Evolutionary conservation across 495 filamentous ascomycete genomes (phyloP), one percentile per base, ranked within the genome.

Genomic region (Usnea hakonensis): DNA sequence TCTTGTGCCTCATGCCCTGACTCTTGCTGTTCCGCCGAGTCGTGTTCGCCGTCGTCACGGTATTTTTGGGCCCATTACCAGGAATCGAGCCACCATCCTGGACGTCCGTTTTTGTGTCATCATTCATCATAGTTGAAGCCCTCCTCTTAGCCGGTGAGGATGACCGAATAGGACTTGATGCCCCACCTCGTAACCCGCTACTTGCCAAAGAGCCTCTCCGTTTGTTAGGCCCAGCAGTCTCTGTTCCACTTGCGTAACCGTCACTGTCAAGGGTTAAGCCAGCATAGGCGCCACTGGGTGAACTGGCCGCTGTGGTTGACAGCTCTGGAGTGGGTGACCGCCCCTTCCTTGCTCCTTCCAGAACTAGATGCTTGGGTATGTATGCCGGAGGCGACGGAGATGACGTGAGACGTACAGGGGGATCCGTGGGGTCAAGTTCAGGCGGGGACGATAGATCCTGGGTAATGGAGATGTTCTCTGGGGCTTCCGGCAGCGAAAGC

Each of bases 241-340:
- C 78, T 33, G 73, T 69, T 41, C 65, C 70, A 30, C 72, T 74
- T 73, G 77, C 81, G 50, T 86, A 84, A 65, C 78, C 76, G 62
- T 88, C 87, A 64, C 81, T 81, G 61, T 87, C 82, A 54, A 92
- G 76, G 57, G 84, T 83, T 58, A 92, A 75, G 52, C 83, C 84
- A 67, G 87, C 83, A 80, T 85, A 92, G 66, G 87, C 87, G 65
- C 84, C 84, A 68, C 82, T 85, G 17, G 88, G 87, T 35, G 83
- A 88, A 69, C 86, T 89, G 57, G 84, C 55, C 9, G 60, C 58
- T 14, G 66, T 66, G 50, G 53, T 60, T 40, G 64, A 61, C 21
- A 56, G n/a, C 46, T 68, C 66, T n/a, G 61, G 66, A 17, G 58
- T 66, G 37, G 66, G 66, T 5, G 68, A 68, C n/a, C 66, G 30